phyloP scores from a whole-genome alignment of 306 rosid species.

The Lathyrus oleraceus region DNA sequence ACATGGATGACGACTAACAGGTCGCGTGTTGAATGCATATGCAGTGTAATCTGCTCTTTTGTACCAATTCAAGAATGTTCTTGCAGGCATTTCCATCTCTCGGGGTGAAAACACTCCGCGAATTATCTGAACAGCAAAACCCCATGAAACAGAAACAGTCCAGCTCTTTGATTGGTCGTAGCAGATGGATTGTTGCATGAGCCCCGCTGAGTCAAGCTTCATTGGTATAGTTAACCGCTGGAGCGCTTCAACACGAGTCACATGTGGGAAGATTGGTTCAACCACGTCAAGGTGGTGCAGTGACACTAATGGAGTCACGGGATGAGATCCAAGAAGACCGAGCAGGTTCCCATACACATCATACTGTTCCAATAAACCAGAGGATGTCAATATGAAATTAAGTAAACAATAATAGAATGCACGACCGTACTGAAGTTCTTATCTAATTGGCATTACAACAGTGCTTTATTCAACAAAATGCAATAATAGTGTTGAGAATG shows the following conservation, averaged over 20 bases:
- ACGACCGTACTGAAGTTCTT: not conserved
- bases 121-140: slow-evolving; percentile 81
- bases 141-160: slow-evolving; percentile 96
- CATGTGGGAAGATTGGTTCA: slow-evolving; percentile 92
- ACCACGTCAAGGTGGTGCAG: slow-evolving; percentile 96
- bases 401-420: slow-evolving; percentile 20
- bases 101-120: slow-evolving; percentile 90
- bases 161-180: slow-evolving; percentile 67
- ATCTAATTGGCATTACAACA: not conserved
- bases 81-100: slow-evolving; percentile 95
- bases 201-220: slow-evolving; percentile 86
- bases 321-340: slow-evolving; percentile 97
- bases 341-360: slow-evolving; percentile 93
- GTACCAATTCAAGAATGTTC: slow-evolving; percentile 97
- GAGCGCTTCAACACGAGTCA: slow-evolving; percentile 71
- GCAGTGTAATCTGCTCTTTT: slow-evolving; percentile 91
- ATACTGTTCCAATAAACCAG: slow-evolving; percentile 61
- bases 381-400: not conserved
- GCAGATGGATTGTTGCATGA: slow-evolving; percentile 97
- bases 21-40: slow-evolving; percentile 95
- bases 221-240: slow-evolving; percentile 67
- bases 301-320: slow-evolving; percentile 87
- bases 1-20: slow-evolving; percentile 86
- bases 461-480: slow-evolving; percentile 20
- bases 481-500: not conserved